phyloP scores from a whole-genome alignment of 805 yeast genomes.

The Ogataea zsoltii region DNA sequence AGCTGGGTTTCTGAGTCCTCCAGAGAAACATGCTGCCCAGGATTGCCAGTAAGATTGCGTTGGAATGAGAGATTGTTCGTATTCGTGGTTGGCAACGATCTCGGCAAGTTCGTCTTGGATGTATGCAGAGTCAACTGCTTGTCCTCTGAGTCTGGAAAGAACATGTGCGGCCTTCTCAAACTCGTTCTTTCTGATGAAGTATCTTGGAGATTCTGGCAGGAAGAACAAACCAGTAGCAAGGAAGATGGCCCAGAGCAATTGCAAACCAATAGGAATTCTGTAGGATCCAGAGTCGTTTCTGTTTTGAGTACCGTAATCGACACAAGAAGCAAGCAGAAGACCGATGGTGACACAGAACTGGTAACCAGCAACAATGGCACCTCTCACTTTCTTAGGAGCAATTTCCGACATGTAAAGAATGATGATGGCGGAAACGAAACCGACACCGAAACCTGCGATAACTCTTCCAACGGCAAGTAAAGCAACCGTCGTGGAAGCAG shows the following conservation, averaged over 20 bases:
- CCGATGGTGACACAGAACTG: constrained; percentile 72
- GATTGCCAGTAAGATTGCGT: constrained; percentile 37
- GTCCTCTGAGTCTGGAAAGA: constrained; percentile 55
- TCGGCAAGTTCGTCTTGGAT: constrained; percentile 52
- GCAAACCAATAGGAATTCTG: constrained; percentile 74
- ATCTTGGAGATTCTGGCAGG: constrained; percentile 80
- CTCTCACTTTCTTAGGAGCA: constrained; percentile 76
- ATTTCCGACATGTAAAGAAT: constrained; percentile 81
- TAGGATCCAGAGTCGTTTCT: constrained; percentile 59
- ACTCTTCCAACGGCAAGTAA: constrained; percentile 68
- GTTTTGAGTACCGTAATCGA: constrained; percentile 66
- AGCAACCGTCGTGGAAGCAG: constrained; percentile 45
- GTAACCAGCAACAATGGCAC: constrained; percentile 73
- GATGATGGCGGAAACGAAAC: constrained; percentile 72
- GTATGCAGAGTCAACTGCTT: constrained; percentile 46
- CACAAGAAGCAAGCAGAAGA: constrained; percentile 64
- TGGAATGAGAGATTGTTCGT: constrained; percentile 39
- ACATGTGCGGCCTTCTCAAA: constrained; percentile 58
- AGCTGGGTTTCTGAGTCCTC: constrained; percentile 37
- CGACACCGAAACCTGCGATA: constrained; percentile 76
- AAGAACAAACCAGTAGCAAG: constrained; percentile 60
- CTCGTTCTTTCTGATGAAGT: constrained; percentile 55
- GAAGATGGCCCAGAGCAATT: constrained; percentile 65
- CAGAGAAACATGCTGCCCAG: constrained; percentile 48
- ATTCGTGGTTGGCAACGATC: constrained; percentile 52